Conservation (phyloP, 1,284 basidiomycete genomes). For the Cryptococcus sp. region DNA sequence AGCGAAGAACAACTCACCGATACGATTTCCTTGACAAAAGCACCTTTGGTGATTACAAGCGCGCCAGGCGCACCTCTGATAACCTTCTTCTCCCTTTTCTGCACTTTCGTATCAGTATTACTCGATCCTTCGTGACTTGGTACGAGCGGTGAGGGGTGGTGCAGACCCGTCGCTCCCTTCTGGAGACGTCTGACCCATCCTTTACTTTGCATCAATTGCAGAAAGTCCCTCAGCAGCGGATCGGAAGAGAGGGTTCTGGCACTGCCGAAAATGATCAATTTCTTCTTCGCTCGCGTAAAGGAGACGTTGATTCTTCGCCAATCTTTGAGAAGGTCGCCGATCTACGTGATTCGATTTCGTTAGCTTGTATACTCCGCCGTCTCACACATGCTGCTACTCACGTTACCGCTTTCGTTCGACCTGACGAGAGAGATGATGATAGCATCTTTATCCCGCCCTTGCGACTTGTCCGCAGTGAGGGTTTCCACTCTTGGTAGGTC, state of each 20-base stretch:
- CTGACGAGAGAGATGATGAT: constrained; percentile 91
- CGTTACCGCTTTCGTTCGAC: constrained; percentile 73
- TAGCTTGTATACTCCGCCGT: neutral
- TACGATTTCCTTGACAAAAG: constrained; percentile 20
- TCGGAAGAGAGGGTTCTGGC: constrained; percentile 67
- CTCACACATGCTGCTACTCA: constrained; percentile 50
- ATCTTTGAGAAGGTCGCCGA: constrained; percentile 90
- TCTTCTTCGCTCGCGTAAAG: constrained; percentile 87
- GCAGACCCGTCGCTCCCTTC: constrained; percentile 57
- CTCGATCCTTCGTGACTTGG: neutral
- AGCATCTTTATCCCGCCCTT: constrained; percentile 95
- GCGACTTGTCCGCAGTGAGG: constrained; percentile 90
- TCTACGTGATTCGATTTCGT: constrained; percentile 53
- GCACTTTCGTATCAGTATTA: neutral
- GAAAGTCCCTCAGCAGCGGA: constrained; percentile 66
- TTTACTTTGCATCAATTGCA: constrained; percentile 67
- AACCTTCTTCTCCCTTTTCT: constrained; percentile 17
- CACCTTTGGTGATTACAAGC: constrained; percentile 19
- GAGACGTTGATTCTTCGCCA: constrained; percentile 96
- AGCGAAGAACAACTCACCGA: constrained; percentile 10
- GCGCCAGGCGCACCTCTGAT: constrained; percentile 14
- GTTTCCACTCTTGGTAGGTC: constrained; percentile 67
- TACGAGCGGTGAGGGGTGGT: constrained; percentile 8
- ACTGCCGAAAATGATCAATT: constrained; percentile 87
- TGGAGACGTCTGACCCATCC: constrained; percentile 69